A percentile compares a stretch with the other conserved stretches of the same genome.
Conservation (phyloP, 2,329 filamentous ascomycete genomes). For the Neophaeococcomyces mojaviensis region DNA sequence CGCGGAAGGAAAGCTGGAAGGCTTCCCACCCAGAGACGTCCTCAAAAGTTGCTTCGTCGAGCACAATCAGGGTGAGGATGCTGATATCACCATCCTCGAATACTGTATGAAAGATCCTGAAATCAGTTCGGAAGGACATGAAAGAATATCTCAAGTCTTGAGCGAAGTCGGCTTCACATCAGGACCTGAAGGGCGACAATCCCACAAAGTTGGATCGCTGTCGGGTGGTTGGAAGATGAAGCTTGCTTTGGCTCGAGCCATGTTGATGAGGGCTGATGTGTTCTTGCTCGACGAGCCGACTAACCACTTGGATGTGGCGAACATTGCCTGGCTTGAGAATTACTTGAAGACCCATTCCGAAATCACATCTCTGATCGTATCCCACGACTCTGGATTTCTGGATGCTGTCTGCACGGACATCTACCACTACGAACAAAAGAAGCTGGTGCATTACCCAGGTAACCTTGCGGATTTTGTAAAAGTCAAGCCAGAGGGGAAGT, state of each 20-base stretch:
- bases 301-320: conserved; percentile 93
- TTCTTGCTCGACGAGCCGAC: conserved; percentile 96
- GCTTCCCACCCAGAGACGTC: conserved; percentile 86
- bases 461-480: conserved; percentile 65
- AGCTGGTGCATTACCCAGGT: conserved; percentile 56
- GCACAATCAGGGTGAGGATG: conserved; percentile 97
- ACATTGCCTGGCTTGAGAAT: conserved; percentile 90
- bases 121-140: conserved; percentile 67
- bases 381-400: conserved; percentile 95
- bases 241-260: conserved; percentile 86
- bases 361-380: conserved; percentile 95
- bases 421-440: conserved; percentile 98
- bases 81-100: conserved; percentile 89
- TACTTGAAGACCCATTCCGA: conserved; percentile 94
- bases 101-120: conserved; percentile 86
- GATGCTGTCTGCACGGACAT: conserved; percentile 98
- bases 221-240: conserved; percentile 99
- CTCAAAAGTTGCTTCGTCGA: conserved; percentile 96
- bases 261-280: conserved; percentile 95
- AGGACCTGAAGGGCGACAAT: conserved; percentile 80
- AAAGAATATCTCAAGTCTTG: conserved; percentile 76
- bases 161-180: conserved; percentile 89
- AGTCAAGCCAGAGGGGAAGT: conserved; percentile 87
- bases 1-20: conserved; percentile 89
- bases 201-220: conserved; percentile 82